Evolutionary conservation across 176 grass and related monocot species (phyloP), one percentile per base, ranked within the genome.

Genomic region (Bothriochloa decipiens): DNA sequence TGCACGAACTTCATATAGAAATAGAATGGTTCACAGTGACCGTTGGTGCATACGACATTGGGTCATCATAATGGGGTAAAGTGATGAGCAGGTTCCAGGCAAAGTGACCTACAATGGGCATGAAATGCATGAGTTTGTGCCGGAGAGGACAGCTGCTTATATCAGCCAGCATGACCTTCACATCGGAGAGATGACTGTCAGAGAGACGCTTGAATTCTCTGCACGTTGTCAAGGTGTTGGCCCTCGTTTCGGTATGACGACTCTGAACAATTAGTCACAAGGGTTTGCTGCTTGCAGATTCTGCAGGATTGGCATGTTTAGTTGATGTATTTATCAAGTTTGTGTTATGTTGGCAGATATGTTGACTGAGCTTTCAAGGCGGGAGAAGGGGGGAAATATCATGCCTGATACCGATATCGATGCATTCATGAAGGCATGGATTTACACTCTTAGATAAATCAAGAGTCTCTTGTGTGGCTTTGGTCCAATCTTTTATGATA

Each of bases 131-230:
- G 84, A 88, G 55, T 94, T 94, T 77, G 87, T 92, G 17, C 90
- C 90, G 0, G 81, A 82, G 62, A 83, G 91, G 70, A 94, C 90
- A 49, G 76, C 87, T 16, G 87, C 87, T 7, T 95, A 95, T 45
- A 83, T 92, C 55, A 88, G 85, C 35, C 92, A 92, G 63, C 57
- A 95, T 78, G 85, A 95, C 27, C 52, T 95, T 8, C 85, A 92
- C 40, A 80, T 88, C 28, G 70, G 79, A 17, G 92, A 95, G 58
- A 95, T 95, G 92, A 95, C 90, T 0, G 90, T 94, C 11, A 86
- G 87, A 40, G 90, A 95, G 64, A 86, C 72, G 25, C 47, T 95
- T 35, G 79, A 92, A 41, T 92, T 90, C 65, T 88, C 92, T n/a
- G 90, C 92, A 79, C 72, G 90, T 35, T 92, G 89, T 73, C 92